Evolutionary conservation across 352 stramenopile genomes (phyloP).

Genomic region (Phytophthora chlamydospora): DNA sequence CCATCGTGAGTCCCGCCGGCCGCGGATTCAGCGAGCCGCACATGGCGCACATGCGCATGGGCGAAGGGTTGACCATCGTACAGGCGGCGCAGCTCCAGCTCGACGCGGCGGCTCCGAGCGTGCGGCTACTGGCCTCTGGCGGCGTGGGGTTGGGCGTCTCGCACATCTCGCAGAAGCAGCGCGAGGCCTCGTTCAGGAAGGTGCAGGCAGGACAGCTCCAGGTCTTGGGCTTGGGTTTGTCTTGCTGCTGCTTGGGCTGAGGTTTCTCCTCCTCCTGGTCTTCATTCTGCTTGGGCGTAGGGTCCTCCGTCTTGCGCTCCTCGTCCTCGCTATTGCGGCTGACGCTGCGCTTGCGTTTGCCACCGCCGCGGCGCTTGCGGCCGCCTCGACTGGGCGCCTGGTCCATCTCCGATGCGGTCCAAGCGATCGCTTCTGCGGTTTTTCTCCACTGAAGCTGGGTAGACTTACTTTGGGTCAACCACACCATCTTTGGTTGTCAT

Average conservation of each 20-base stretch:
- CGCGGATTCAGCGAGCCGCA: slow-evolving; percentile 77
- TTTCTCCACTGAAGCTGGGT: slow-evolving; percentile 28
- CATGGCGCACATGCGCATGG: slow-evolving; percentile 54
- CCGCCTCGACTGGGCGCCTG: slow-evolving; percentile 17
- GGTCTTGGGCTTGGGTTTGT: slow-evolving; percentile 24
- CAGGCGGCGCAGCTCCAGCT: slow-evolving; percentile 76
- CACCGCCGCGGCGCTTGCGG: slow-evolving; percentile 26
- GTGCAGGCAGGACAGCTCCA: slow-evolving; percentile 78
- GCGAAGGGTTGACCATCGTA: slow-evolving; percentile 69
- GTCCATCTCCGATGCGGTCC: slow-evolving; percentile 23
- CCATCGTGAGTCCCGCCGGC: slow-evolving; percentile 52
- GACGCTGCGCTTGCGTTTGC: slow-evolving; percentile 48
- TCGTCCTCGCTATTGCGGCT: slow-evolving; percentile 24
- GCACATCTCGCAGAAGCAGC: slow-evolving; percentile 81
- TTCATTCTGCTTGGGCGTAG: background rate
- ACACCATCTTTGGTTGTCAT: too few species aligned
- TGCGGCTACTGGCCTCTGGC: slow-evolving; percentile 4
- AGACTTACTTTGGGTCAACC: background rate
- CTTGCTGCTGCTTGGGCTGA: slow-evolving; percentile 11
- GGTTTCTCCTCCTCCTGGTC: background rate
- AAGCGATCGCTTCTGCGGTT: slow-evolving; percentile 6
- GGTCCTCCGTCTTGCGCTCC: slow-evolving; percentile 18
- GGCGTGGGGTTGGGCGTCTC: slow-evolving; percentile 60
- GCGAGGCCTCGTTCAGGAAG: slow-evolving; percentile 68
- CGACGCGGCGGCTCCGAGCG: slow-evolving; percentile 11